Evolutionary conservation across 768 basidiomycete species (phyloP), one percentile per base, ranked within the genome.

Genomic region (Russula abietina): DNA sequence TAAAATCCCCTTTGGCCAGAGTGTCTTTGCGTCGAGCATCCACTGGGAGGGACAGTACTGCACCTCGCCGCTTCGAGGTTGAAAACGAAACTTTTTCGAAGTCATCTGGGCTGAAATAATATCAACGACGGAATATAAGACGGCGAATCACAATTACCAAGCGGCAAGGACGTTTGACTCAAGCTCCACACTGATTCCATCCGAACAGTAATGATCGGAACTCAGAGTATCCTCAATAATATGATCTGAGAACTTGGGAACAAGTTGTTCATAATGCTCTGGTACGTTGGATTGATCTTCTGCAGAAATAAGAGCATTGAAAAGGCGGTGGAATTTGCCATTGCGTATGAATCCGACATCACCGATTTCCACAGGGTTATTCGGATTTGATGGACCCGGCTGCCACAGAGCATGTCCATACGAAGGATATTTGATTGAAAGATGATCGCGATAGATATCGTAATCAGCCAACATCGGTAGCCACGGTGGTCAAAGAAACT

Each of bases 271-370:
- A 10, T 58, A 38, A 30, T 38, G 2, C 3, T 53, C 51, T 36
- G 61, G 61, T 4, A 62, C 32, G 19, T n/a, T 26, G 51, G 39
- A 55, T 22, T 50, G 55, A 46, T 65, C 38, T 26, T 57, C 16
- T 19, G 46, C 45, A 5, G 65, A 53, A 26, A 50, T 32, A 0
- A 63, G 56, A 32, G 38, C 36, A 51, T 63, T 69, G 60, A 66
- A 69, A 6, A 68, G 57, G 36, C 61, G 59, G 24, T 66, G 62
- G 39, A 68, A 69, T 26, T 41, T 33, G 33, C 69, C 69, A 9
- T 46, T 48, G 24, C 60, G 59, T 26, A 65, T 48, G 43, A 24
- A 69, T 11, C 67, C 33, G 33, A 36, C 33, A 11, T 36, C 33
- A 8, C 33, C 33, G 33, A 36, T 8, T 12, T 12, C 8, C 8